Base-by-base conservation (phyloP, 768 basidiomycete genomes). In the Tulasnella sp. region DNA sequence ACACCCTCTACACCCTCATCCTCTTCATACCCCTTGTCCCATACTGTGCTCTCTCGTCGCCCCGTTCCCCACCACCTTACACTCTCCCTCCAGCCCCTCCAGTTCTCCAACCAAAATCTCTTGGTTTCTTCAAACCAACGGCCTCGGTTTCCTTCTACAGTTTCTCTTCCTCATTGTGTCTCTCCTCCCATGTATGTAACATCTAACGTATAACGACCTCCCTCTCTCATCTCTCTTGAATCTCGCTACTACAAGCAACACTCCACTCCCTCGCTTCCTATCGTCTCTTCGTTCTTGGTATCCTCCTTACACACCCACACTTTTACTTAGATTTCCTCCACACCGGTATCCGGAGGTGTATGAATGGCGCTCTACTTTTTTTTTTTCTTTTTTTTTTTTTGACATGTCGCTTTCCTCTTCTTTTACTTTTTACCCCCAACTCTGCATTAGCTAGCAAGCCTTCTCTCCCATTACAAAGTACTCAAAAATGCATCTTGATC, bases 101-200 rank as follows among this genome's bases (percentile, higher is more conserved):
- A 17, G 14, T 14, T 39, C 52, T 42, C 25, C 72, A 19, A 52
- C 42, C 54, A 38, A 38, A 71, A 75, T n/a, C 71, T 40, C 34
- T n/a, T 49, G 49, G 49, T 49, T 49, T 22, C 22, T 49, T 12
- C 12, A 71, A 34, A 38, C 70, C 70, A n/a, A 68, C 25, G 34
- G 34, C 67, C 67, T 68, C 19, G 34, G 38, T 25, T 39, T 54
- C 31, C 67, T 19, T 52, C 39, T 39, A 37, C 42, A 72, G 52
- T 34, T 49, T 22, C 40, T 72, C 38, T 54, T 2, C 40, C 25
- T 54, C 73, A 34, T 34, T 72, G 42, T 40, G 15, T 72, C 71
- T 42, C 38, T n/a, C 67, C 34, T 39, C 34, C 54, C 71, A 72
- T 72, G 71, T 39, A 72, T 45, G 67, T 68, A 68, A 68, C 36